Base-by-base conservation (phyloP, 768 basidiomycete genomes). In the Sistotremastrum niveocremeum region DNA sequence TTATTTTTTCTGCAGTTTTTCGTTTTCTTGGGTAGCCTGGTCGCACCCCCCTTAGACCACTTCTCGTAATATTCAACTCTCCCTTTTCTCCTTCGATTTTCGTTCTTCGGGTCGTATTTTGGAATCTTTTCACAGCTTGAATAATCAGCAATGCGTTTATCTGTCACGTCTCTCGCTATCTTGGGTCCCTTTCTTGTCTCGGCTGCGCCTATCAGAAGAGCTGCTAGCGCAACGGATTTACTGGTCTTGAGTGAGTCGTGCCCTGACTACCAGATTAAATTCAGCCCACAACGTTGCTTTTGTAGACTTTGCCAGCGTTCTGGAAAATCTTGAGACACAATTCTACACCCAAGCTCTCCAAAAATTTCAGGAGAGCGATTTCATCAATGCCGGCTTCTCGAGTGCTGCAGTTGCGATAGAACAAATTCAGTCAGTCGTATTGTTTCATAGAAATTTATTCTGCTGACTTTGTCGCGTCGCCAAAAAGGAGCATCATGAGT, bases 281-380 rank as follows among this genome's bases (percentile, higher is more conserved):
- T 30, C 46, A 35, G 57, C 7, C 45, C 12, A 28, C 29, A n/a
- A 28, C 32, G 20, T 41, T 44, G 32, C 36, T 29, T 34, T 48
- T 36, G 31, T 47, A 87, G 85, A 78, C 57, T 87, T 87, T 52
- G 82, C 84, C 39, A 67, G 77, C 57, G 77, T 83, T 42, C 67
- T 88, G 39, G 85, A 88, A 59, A 74, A 79, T 51, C 65, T 87
- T 10, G 85, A 87, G 60, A 70, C 70, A 8, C 54, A 64, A 30
- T 87, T 87, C 57, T 89, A 89, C 59, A 48, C 62, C 2, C 71
- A 84, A 55, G 83, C 75, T 10, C 64, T 86, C 28, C 44, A 60
- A 8, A 80, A 78, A 54, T 88, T 88, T 68, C 62, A 74, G 52
- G 63, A 66, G 33, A 57, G 70, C 3, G 81, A 82, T 59, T 87